Percentiles rank a stretch among this genome's conserved stretches.
Conservation (phyloP, 1,139 yeast genomes). For the Barnettozyma hawaiiensis region DNA sequence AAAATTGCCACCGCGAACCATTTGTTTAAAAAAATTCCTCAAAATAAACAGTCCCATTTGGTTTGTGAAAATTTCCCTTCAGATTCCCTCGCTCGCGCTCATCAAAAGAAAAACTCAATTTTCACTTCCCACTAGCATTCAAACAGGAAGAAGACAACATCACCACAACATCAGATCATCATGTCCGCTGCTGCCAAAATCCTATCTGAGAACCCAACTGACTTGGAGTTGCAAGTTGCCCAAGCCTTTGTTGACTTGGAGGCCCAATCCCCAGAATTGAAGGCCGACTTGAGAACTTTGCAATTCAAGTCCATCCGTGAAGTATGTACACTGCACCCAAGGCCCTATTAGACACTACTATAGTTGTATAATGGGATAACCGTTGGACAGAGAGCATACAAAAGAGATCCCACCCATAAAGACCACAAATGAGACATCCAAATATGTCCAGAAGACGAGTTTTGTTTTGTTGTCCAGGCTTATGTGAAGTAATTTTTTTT, state of each 20-base stretch:
- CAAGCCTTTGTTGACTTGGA: conserved; percentile 98
- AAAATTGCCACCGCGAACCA: no score
- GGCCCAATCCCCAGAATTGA: conserved; percentile 86
- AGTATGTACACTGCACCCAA: conserved; percentile 33
- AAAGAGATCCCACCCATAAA: background rate
- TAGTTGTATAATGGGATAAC: conserved; percentile 1
- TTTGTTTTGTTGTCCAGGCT: background rate
- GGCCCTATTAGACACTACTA: conserved; percentile 1
- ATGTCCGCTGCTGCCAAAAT: conserved; percentile 97
- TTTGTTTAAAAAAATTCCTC: no score
- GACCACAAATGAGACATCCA: background rate
- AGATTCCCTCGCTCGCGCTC: background rate
- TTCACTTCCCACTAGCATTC: conserved; percentile 1
- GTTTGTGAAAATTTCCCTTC: no score
- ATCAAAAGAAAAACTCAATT: conserved; percentile 8
- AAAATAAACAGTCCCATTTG: conserved; percentile 5
- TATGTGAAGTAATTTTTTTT: background rate
- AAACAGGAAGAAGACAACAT: conserved; percentile 10
- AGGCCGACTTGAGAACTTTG: conserved; percentile 97
- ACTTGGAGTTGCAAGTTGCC: conserved; percentile 99
- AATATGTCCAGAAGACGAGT: conserved; percentile 3
- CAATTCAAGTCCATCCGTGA: conserved; percentile 99
- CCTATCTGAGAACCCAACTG: conserved; percentile 88
- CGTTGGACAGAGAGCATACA: conserved; percentile 3
- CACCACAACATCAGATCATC: conserved; percentile 25